These are phyloP conservation scores for Triticum dicoccoides DNA, from an alignment of 176 grass and related monocot species.

Conservation along the genomic window DNA sequence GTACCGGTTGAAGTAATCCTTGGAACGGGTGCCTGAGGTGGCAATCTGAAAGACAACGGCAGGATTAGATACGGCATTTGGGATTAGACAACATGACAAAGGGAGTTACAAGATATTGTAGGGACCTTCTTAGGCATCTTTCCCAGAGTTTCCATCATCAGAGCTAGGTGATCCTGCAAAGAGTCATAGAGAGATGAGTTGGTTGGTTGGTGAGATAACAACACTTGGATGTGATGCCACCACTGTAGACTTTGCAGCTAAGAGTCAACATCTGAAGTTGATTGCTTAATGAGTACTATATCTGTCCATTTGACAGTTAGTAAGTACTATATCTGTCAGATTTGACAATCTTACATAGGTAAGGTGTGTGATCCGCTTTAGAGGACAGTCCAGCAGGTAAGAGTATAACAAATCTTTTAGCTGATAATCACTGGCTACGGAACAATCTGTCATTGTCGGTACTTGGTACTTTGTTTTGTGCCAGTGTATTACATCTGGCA, in stretches of 20 bases:
- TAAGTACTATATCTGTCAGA: not conserved
- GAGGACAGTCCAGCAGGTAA: not conserved
- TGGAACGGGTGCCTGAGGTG: constrained; percentile 58
- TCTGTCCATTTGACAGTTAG: not conserved
- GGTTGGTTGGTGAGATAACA: constrained; percentile 12
- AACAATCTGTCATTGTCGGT: not conserved
- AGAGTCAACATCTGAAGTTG: constrained; percentile 1
- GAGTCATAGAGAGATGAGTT: not conserved
- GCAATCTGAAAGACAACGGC: constrained; percentile 51
- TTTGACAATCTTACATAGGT: constrained; percentile 11
- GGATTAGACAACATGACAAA: too few relatives aligned
- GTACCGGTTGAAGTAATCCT: constrained; percentile 74
- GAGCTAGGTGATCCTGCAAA: constrained; percentile 83
- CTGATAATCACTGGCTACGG: not conserved
- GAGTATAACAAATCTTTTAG: constrained; percentile 8
- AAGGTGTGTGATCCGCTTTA: not conserved
- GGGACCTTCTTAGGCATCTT: constrained; percentile 83
- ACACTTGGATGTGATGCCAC: not conserved
- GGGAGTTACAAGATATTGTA: too few relatives aligned
- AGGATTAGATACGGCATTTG: not conserved
- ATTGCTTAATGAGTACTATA: constrained; percentile 1
- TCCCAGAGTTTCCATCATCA: constrained; percentile 93
- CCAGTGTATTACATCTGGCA: constrained; percentile 17
- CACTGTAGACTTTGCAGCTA: not conserved
- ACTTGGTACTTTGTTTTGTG: not conserved